Evolutionary conservation across 164 flowering plant genomes (phyloP).

Genomic region (Santalum album): DNA sequence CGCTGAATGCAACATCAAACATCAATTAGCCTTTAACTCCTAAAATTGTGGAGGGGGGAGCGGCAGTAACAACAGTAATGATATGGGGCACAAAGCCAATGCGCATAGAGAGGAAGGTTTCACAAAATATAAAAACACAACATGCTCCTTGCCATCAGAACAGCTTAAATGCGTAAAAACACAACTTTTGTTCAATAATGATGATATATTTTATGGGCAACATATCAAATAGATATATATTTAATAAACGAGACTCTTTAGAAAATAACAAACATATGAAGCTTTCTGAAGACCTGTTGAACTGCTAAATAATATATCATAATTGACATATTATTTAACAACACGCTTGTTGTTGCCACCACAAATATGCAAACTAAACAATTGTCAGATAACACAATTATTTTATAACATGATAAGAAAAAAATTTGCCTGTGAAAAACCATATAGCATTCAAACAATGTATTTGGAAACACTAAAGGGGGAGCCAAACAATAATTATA

Average conservation of each 20-base stretch:
- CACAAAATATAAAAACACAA: too few species aligned
- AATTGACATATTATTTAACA: neutral
- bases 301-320: neutral
- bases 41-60: too few species aligned
- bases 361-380: neutral
- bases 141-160: too few species aligned
- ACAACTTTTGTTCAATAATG: too few species aligned
- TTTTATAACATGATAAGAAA: too few species aligned
- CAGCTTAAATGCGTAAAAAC: too few species aligned
- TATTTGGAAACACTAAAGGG: neutral
- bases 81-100: too few species aligned
- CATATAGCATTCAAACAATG: neutral
- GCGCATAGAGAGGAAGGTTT: too few species aligned
- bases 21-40: neutral
- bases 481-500: constrained; percentile 5
- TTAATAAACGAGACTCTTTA: neutral
- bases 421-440: too few species aligned
- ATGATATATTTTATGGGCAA: too few species aligned
- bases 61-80: too few species aligned
- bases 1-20: constrained; percentile 43
- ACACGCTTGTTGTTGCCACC: neutral
- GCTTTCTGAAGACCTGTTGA: neutral
- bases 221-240: too few species aligned
- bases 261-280: neutral
- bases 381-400: neutral